Evolutionary conservation across 805 yeast genomes (phyloP), one percentile per base, ranked within the genome.

Genomic region (Barnettozyma sp.): DNA sequence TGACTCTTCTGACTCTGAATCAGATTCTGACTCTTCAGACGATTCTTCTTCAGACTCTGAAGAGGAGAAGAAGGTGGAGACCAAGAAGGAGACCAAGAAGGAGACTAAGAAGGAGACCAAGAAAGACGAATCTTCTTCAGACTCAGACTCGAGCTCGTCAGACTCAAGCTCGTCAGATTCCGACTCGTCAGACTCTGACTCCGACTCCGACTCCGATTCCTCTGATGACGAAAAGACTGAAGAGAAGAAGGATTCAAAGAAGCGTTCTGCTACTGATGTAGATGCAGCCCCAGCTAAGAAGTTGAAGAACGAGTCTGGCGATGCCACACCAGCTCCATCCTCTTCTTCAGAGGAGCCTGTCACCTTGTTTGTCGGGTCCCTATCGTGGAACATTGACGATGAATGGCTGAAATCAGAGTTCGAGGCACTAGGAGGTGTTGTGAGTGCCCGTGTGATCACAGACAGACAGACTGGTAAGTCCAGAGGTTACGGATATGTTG

Each of bases 401-500:
- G 94, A 80, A 42, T 84, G 95, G 95, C 77, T 92, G 61, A 71
- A 71, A 64, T 68, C 79, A 43, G 97, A 85, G 68, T 92, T 92
- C 62, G 87, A 80, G 60, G 74, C 71, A 44, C 54, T 64, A 36
- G 95, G 90, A 35, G 95, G 94, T 62, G 92, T 87, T 41, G 54
- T 75, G 24, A 62, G 78, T 52, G 97, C 97, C 49, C 81, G 98
- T 68, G 95, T 92, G 48, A 85, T 92, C 60, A 76, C 78, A 64
- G 97, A 92, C 66, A 82, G 92, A 68, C 82, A 82, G 43, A 75
- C 94, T 41, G 92, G 88, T 53, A 83, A 85, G 68, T 86, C 96
- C 38, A 81, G 90, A 73, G 98, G 98, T 63, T 90, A 84, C 73
- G 94, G 94, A 61, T 92, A 92, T 68, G 96, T 92, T 62, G 98